Percentiles rank a stretch among this genome's conserved stretches.
Evolutionary conservation across 2,329 filamentous ascomycete genomes (phyloP).

Genomic region (Stemphylium lycopersici): DNA sequence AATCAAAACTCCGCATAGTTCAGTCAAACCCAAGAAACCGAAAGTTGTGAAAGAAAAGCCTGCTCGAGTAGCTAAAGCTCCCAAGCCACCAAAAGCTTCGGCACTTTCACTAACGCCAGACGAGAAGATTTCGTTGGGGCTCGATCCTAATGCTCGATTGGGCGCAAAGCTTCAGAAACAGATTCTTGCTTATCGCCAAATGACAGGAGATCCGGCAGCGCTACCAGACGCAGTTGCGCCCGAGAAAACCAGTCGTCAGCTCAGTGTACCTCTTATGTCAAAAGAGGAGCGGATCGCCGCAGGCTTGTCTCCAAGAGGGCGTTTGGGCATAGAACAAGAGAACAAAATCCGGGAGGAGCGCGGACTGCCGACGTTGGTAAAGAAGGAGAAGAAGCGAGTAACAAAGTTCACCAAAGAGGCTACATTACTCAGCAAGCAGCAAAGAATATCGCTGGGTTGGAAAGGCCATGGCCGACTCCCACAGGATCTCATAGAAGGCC

Average conservation of each 20-base stretch:
- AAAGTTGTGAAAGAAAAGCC: slow-evolving; percentile 6
- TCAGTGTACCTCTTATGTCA: slow-evolving; percentile 30
- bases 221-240: slow-evolving; percentile 28
- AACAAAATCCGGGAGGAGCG: slow-evolving; percentile 34
- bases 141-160: slow-evolving; percentile 35
- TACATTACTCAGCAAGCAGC: slow-evolving; percentile 32
- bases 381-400: slow-evolving; percentile 26
- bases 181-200: slow-evolving; percentile 34
- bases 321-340: slow-evolving; percentile 29
- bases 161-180: slow-evolving; percentile 31
- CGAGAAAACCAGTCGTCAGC: slow-evolving; percentile 4
- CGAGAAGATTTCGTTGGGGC: slow-evolving; percentile 31
- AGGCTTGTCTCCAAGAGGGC: slow-evolving; percentile 33
- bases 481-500: slow-evolving; percentile 31
- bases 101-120: slow-evolving; percentile 31
- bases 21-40: slow-evolving; percentile 3
- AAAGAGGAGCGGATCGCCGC: slow-evolving; percentile 35
- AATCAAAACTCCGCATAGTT: neutral
- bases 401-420: slow-evolving; percentile 21
- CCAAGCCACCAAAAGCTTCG: neutral
- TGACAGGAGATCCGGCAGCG: slow-evolving; percentile 27
- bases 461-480: slow-evolving; percentile 32
- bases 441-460: slow-evolving; percentile 33
- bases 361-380: slow-evolving; percentile 19
- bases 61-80: neutral